Percentiles rank a stretch among this genome's conserved stretches.
Conservation (phyloP, 108 stramenopile genomes). For the Nitzschia sp. region DNA sequence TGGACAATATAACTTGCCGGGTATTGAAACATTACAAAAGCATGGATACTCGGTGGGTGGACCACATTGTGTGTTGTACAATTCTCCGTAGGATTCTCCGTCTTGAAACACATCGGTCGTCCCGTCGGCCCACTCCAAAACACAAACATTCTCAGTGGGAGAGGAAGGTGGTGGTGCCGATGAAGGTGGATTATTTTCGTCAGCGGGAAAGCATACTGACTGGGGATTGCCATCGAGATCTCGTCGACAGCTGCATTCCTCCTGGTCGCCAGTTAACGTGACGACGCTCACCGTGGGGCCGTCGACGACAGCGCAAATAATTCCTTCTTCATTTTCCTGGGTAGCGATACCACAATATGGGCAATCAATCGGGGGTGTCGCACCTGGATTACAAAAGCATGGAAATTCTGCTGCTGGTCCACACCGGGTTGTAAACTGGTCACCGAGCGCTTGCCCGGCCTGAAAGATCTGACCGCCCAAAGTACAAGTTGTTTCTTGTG, state of each 20-base stretch:
- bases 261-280: not conserved
- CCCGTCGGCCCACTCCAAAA: conserved; percentile 12
- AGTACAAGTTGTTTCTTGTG: not conserved
- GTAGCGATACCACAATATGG: conserved; percentile 28
- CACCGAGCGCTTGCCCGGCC: conserved; percentile 5
- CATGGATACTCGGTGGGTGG: conserved; percentile 14
- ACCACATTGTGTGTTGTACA: conserved; percentile 16
- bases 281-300: conserved; percentile 1
- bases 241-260: conserved; percentile 6
- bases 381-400: conserved; percentile 21
- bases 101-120: not conserved
- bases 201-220: not conserved
- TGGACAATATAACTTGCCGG: conserved; percentile 12
- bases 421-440: conserved; percentile 17
- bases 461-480: not conserved
- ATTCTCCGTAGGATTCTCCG: conserved; percentile 19
- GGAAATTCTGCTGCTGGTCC: conserved; percentile 14
- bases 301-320: conserved; percentile 13
- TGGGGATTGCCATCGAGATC: not conserved
- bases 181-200: not conserved
- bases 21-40: conserved; percentile 15
- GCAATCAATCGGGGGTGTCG: conserved; percentile 8
- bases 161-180: not conserved
- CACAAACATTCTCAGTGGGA: conserved; percentile 1
- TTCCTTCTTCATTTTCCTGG: not conserved